phyloP scores from a whole-genome alignment of 2,329 filamentous ascomycete genomes.

The Hypoxylon sp. region DNA sequence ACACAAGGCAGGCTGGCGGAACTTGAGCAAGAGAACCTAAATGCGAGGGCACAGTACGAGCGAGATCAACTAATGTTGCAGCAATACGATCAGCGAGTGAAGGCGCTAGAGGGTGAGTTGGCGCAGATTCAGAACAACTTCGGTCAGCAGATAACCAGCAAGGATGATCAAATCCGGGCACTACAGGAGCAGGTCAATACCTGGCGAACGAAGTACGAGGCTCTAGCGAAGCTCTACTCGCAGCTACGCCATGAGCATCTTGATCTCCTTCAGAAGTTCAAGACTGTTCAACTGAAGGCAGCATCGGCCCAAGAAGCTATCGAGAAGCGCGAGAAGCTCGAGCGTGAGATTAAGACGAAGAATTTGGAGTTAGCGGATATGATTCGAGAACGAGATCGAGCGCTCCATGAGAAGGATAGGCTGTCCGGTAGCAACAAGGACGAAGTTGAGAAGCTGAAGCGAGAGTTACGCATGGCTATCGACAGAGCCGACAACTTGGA shows the following conservation, averaged over 20 bases:
- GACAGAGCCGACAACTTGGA: slow-evolving; percentile 94
- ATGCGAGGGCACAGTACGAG: slow-evolving; percentile 94
- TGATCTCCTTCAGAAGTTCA: slow-evolving; percentile 95
- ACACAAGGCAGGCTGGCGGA: slow-evolving; percentile 97
- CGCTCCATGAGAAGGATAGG: slow-evolving; percentile 92
- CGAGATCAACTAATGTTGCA: slow-evolving; percentile 97
- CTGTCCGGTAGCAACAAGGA: slow-evolving; percentile 89
- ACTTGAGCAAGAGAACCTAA: slow-evolving; percentile 93
- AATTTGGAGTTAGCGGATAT: slow-evolving; percentile 98
- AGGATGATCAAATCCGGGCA: slow-evolving; percentile 93
- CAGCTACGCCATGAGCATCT: slow-evolving; percentile 96
- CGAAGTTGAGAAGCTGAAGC: slow-evolving; percentile 93
- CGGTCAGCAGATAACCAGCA: slow-evolving; percentile 87
- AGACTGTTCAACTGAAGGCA: slow-evolving; percentile 94
- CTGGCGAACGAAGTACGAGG: slow-evolving; percentile 97
- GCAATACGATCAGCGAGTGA: slow-evolving; percentile 95
- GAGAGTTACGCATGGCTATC: slow-evolving; percentile 91
- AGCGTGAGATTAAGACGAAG: slow-evolving; percentile 99
- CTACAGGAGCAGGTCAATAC: slow-evolving; percentile 98
- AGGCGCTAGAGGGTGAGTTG: slow-evolving; percentile 90
- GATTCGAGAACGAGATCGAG: slow-evolving; percentile 96
- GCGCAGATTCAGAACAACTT: slow-evolving; percentile 85
- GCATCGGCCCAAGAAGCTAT: slow-evolving; percentile 98
- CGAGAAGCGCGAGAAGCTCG: slow-evolving; percentile 92
- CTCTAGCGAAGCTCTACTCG: slow-evolving; percentile 95